Conservation (phyloP, 345 rosid species). For the Syzygium aromaticum region DNA sequence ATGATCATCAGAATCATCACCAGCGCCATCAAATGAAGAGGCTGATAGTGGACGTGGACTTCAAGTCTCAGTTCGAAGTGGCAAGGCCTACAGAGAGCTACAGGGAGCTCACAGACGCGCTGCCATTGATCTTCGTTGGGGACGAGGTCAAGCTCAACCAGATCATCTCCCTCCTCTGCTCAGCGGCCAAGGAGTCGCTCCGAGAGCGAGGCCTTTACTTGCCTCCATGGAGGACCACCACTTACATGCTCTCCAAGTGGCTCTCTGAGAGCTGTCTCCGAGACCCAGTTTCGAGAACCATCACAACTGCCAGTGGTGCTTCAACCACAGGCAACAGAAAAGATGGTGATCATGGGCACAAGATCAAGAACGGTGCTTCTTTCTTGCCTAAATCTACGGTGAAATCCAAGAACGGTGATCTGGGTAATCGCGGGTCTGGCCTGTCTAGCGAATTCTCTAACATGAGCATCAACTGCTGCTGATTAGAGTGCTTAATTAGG, state of each 20-base stretch:
- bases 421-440: slow-evolving; percentile 24
- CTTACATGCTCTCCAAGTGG: slow-evolving; percentile 53
- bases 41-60: slow-evolving; percentile 44
- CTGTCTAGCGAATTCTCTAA: slow-evolving; percentile 37
- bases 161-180: slow-evolving; percentile 32
- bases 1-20: neutral
- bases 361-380: slow-evolving; percentile 11
- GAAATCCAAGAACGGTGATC: slow-evolving; percentile 1
- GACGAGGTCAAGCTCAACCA: slow-evolving; percentile 26
- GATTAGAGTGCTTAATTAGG: neutral
- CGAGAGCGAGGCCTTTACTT: slow-evolving; percentile 40
- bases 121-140: slow-evolving; percentile 44
- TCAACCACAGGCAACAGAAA: neutral
- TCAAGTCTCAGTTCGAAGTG: slow-evolving; percentile 52
- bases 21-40: slow-evolving; percentile 6
- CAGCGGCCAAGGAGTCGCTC: slow-evolving; percentile 41
- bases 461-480: slow-evolving; percentile 39
- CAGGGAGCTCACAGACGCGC: slow-evolving; percentile 21
- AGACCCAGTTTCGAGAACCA: neutral
- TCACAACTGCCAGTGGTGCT: neutral
- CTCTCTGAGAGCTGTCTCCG: neutral
- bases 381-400: slow-evolving; percentile 4
- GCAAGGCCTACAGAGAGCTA: slow-evolving; percentile 47
- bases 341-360: neutral
- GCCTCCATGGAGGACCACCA: slow-evolving; percentile 52